Base-by-base conservation (phyloP, 306 rosid genomes). In the Sicyos baderoa region DNA sequence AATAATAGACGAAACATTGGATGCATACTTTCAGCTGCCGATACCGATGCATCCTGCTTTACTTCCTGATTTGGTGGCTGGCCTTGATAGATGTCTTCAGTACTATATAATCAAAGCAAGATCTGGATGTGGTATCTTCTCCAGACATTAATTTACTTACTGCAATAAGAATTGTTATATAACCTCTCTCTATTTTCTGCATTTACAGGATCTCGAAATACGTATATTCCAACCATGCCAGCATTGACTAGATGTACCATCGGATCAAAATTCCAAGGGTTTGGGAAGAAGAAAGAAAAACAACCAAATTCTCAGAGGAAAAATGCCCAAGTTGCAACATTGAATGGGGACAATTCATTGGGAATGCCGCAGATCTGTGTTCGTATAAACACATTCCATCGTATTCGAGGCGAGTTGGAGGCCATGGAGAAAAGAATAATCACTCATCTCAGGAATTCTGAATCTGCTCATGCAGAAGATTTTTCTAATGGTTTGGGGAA, bases 221-320 rank as follows among this genome's bases (percentile, higher is more conserved):
- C 87, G 14, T 93, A 82, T 79, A 59, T 88, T 86, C 99, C 99
- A 63, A 86, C 96, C 53, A 74, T 89, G 94, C 99, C 97, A 4
- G 87, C 96, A 63, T 75, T 93, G 85, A 93, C 99, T 73, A 86
- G 99, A 81, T 90, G 97, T 71, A 81, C 87, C 22, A 80, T 80
- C 25, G 97, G 83, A 70, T 90, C 99, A 65, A 93, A 90, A 77
- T 90, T 90, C 79, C 94, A 88, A 80, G 94, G 94, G 18, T 93
- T 93, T 84, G 99, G 99, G 79, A 93, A 90, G 91, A 93, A 93
- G 74, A 93, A 90, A 66, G 99, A 93, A 67, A 93, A 93, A 82
- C 77, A 87, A 5, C 94, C 90, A 64, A 86, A 75, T 82, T 64
- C 95, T 75, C 97, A 83, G 78, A 88, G 84, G 82, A 82, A 87